phyloP scores from a whole-genome alignment of 2,329 filamentous ascomycete species.

The Alternaria gansuensis region DNA sequence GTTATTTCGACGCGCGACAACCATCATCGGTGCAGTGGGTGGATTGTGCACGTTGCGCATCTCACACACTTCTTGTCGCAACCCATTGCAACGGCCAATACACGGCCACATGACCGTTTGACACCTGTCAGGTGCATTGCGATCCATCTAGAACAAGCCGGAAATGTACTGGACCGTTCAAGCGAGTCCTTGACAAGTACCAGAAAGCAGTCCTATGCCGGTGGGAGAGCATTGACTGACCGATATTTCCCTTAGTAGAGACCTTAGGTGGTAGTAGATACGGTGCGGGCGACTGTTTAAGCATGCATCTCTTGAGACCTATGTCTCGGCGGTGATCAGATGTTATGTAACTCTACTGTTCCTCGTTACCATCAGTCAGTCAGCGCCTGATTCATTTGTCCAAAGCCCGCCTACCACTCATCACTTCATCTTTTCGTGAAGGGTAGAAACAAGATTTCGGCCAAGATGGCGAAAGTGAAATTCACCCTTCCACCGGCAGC shows the following conservation, averaged over 20 bases:
- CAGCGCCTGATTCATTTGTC: background rate
- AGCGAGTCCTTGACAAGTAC: slow-evolving; percentile 28
- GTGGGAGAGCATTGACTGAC: slow-evolving; percentile 44
- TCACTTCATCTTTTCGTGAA: background rate
- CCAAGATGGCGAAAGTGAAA: slow-evolving; percentile 26
- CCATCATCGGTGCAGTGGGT: slow-evolving; percentile 18
- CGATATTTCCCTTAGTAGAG: slow-evolving; percentile 14
- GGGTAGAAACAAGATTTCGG: background rate
- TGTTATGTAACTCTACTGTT: slow-evolving; percentile 35
- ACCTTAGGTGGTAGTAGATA: slow-evolving; percentile 33
- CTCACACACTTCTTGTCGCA: slow-evolving; percentile 45
- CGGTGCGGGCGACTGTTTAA: slow-evolving; percentile 34
- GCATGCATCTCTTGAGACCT: slow-evolving; percentile 20
- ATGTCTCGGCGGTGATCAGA: slow-evolving; percentile 7
- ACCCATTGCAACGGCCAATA: slow-evolving; percentile 34
- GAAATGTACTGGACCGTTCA: slow-evolving; percentile 32
- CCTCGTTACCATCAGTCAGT: slow-evolving; percentile 10
- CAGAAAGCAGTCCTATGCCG: slow-evolving; percentile 35
- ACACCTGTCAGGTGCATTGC: slow-evolving; percentile 35
- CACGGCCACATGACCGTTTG: slow-evolving; percentile 20
- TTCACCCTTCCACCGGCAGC: slow-evolving; percentile 20
- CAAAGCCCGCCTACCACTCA: background rate
- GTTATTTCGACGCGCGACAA: slow-evolving; percentile 31
- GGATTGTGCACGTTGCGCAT: slow-evolving; percentile 45
- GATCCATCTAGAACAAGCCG: slow-evolving; percentile 23